Conservation (phyloP, 2,329 filamentous ascomycete genomes). For the Talaromyces sp. region DNA sequence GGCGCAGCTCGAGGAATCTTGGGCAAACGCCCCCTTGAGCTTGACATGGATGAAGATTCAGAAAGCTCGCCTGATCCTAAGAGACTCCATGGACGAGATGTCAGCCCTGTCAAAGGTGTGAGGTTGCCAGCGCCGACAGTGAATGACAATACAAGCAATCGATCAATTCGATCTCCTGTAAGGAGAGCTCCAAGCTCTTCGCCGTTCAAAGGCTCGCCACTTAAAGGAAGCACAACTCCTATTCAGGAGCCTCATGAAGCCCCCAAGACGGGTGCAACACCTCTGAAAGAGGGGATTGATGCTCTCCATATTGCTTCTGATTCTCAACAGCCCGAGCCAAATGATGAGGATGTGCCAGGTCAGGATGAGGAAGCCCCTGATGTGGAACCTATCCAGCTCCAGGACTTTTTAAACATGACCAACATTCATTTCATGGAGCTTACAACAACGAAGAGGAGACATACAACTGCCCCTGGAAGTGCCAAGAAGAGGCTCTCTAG, state of each 20-base stretch:
- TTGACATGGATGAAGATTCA: slow-evolving; percentile 66
- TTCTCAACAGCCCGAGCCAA: slow-evolving; percentile 40
- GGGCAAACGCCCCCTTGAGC: slow-evolving; percentile 72
- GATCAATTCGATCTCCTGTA: slow-evolving; percentile 53
- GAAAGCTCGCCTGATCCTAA: slow-evolving; percentile 56
- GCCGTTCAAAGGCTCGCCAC: slow-evolving; percentile 36
- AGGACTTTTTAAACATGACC: slow-evolving; percentile 92
- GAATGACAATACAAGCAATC: slow-evolving; percentile 67
- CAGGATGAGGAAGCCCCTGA: slow-evolving; percentile 51
- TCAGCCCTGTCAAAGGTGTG: slow-evolving; percentile 76
- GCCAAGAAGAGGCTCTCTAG: slow-evolving; percentile 34
- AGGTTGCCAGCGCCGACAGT: slow-evolving; percentile 69
- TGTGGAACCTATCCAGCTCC: slow-evolving; percentile 72
- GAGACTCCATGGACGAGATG: slow-evolving; percentile 69
- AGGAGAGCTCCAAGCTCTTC: slow-evolving; percentile 41
- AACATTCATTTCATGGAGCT: slow-evolving; percentile 98
- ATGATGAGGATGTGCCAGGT: slow-evolving; percentile 47
- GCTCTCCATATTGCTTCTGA: slow-evolving; percentile 27
- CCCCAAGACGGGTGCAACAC: slow-evolving; percentile 43
- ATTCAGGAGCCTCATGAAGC: slow-evolving; percentile 42
- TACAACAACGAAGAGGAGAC: slow-evolving; percentile 89
- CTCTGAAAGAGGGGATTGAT: slow-evolving; percentile 28
- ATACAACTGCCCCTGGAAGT: slow-evolving; percentile 70
- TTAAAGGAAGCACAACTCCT: slow-evolving; percentile 56
- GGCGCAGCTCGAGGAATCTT: slow-evolving; percentile 73